Base-by-base conservation (phyloP, 2,329 filamentous ascomycete genomes). In the Trichoderma endophyticum region DNA sequence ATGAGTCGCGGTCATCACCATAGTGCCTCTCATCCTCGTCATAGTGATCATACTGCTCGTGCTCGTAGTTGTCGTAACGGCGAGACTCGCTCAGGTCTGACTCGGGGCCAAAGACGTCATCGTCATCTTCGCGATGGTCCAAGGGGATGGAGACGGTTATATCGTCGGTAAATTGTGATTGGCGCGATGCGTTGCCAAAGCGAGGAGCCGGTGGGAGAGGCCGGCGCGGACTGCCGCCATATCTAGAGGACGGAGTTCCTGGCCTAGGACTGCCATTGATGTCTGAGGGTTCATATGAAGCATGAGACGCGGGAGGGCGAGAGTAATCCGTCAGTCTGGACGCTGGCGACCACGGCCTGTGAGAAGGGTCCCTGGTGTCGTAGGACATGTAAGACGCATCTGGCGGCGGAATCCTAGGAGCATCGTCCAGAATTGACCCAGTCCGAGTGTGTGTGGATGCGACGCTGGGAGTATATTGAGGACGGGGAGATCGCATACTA, bases 231-330 rank as follows among this genome's bases (percentile, higher is more conserved):
- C 94, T 97, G 4, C 94, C 93, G 24, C 94, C 93, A 80, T 98
- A 98, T 79, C 90, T 88, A 2, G 94, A 95, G 0, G 94, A 94
- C 1, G 95, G 94, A 0, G 95, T 98, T 6, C 95, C 95, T 1
- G 96, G 95, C 72, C 96, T 86, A 7, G 96, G 95, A 73, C 90
- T 95, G 63, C 96, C 96, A 78, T 98, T 95, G 72, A 98, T 83
- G 76, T 98, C 95, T 26, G 91, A 87, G 0, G 94, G 93, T 81
- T 98, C 96, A 81, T 96, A 98, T 4, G 90, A 87, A 28, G 91
- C 84, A 75, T 86, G 90, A 1, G 90, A 89, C 1, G 93, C 89
- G 3, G 93, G 91, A 9, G 93, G 92, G 66, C 93, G 88, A 32
- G 87, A 81, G 81, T 92, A 93, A 73, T 95, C 93, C 1, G 83